Base-by-base conservation (phyloP, 208 protist genomes). In the Crithidia fasciculata region DNA sequence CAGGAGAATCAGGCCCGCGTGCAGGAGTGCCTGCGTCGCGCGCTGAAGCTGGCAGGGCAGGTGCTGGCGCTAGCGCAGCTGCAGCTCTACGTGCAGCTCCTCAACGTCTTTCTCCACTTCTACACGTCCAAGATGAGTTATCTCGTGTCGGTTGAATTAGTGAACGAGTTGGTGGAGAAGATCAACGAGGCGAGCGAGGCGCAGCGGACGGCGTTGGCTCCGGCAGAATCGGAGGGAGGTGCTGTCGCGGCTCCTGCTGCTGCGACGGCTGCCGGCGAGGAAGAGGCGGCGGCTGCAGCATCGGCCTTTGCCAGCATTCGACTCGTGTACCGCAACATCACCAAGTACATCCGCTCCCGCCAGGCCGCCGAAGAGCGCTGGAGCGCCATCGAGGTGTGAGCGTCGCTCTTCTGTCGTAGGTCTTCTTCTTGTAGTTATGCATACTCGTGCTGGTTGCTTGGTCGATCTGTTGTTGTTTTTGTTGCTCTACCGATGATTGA, bases 81-180 rank as follows among this genome's bases (percentile, higher is more conserved):
- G 9, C 65, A 87, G 8, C 86, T 99, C 28, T 98, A 98, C 88
- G 93, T 99, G 57, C 95, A 98, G 28, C 95, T 99, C 53, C 85
- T 99, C 13, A 98, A 99, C 74, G 58, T 90, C 8, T 94, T 96
- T 60, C 68, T 99, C 2, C 97, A 96, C 85, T 98, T 97, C 82
- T 99, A 94, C 82, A 90, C 96, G 5, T 64, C 87, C 28, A 78
- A 90, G 58, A 91, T 89, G 63, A 81, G 86, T 18, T 74, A 76
- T 39, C 70, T 98, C 12, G 83, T 84, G 12, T 78, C 75, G 37
- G 80, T 79, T 54, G 76, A 78, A 3, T 59, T 86, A 61, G 72
- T 95, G 49, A 86, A 87, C 47, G 66, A 68, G 47, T 56, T 94
- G 36, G 57, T 94, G 10, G 87, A 94, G 19, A 70, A 76, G 28